Percentiles rank a stretch among this genome's conserved stretches.
These are phyloP conservation scores for Phaeotremella skinneri DNA, from an alignment of 768 basidiomycete genomes.

Conservation along the genomic window DNA sequence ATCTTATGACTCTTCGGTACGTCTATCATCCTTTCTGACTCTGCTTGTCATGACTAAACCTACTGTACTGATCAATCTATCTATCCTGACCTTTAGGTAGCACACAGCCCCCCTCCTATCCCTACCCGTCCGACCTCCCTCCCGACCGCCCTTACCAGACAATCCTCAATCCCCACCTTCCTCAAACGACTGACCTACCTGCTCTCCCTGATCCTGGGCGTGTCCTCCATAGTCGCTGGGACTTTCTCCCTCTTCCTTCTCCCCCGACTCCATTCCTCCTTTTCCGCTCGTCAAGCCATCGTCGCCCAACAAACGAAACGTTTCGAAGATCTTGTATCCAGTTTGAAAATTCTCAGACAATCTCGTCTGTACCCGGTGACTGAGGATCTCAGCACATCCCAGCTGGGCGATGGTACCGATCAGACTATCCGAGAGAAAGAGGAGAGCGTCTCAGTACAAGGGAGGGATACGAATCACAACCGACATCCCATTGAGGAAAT, in stretches of 20 bases:
- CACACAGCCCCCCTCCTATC: neutral
- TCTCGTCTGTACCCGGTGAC: neutral
- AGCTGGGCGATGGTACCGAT: no score
- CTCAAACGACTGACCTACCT: slow-evolving; percentile 35
- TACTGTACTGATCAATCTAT: neutral
- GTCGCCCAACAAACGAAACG: slow-evolving; percentile 37
- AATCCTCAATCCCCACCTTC: slow-evolving; percentile 19
- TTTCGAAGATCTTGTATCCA: slow-evolving; percentile 8
- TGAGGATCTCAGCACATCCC: no score
- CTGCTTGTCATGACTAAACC: neutral
- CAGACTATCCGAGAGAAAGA: neutral
- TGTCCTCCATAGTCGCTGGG: slow-evolving; percentile 25
- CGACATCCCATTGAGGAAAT: slow-evolving; percentile 14
- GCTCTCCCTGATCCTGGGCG: slow-evolving; percentile 40
- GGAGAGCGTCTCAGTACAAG: neutral
- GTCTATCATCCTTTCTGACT: neutral
- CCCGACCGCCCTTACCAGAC: neutral
- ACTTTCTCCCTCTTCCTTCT: slow-evolving; percentile 44
- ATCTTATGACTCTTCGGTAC: neutral
- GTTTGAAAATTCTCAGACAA: slow-evolving; percentile 23
- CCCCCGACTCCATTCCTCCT: slow-evolving; percentile 46
- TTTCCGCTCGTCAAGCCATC: slow-evolving; percentile 45
- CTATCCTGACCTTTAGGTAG: neutral
- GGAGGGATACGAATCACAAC: neutral
- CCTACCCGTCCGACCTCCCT: slow-evolving; percentile 1